Conservation (phyloP, 2,329 filamentous ascomycete species). For the Penicillium sp. region DNA sequence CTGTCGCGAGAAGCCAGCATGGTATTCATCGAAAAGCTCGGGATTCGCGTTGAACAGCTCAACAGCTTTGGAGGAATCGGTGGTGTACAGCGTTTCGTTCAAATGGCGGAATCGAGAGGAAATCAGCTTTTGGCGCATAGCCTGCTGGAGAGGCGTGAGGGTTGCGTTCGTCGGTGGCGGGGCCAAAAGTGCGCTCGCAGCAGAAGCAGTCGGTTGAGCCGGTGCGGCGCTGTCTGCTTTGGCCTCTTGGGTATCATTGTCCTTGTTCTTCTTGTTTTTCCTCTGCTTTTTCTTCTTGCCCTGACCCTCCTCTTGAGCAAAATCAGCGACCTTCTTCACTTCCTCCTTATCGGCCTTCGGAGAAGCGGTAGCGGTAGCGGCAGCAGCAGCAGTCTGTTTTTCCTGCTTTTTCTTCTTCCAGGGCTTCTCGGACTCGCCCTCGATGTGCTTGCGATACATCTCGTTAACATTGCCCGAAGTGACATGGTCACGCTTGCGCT, state of each 20-base stretch:
- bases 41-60: slow-evolving; percentile 80
- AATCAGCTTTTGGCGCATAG: slow-evolving; percentile 93
- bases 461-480: slow-evolving; percentile 72
- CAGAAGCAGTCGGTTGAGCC: slow-evolving; percentile 4
- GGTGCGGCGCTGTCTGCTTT: slow-evolving; percentile 17
- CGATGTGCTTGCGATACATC: slow-evolving; percentile 78
- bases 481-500: slow-evolving; percentile 57
- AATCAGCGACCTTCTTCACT: slow-evolving; percentile 18
- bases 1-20: slow-evolving; percentile 93
- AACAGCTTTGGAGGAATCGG: slow-evolving; percentile 80
- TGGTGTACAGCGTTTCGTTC: slow-evolving; percentile 95
- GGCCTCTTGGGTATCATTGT: slow-evolving; percentile 28
- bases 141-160: slow-evolving; percentile 87
- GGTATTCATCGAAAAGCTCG: slow-evolving; percentile 94
- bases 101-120: slow-evolving; percentile 96
- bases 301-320: slow-evolving; percentile 32
- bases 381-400: slow-evolving; percentile 26
- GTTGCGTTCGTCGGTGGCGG: slow-evolving; percentile 55
- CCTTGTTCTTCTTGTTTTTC: slow-evolving; percentile 37
- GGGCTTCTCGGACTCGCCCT: slow-evolving; percentile 57
- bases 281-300: slow-evolving; percentile 31
- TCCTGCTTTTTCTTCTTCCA: slow-evolving; percentile 36
- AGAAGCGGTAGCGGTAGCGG: slow-evolving; percentile 6
- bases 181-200: slow-evolving; percentile 30
- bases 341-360: slow-evolving; percentile 23